Percentiles rank a stretch among this genome's conserved stretches.
Evolutionary conservation across 805 yeast genomes (phyloP).

Genomic region (Cyberlindnera meyerae): DNA sequence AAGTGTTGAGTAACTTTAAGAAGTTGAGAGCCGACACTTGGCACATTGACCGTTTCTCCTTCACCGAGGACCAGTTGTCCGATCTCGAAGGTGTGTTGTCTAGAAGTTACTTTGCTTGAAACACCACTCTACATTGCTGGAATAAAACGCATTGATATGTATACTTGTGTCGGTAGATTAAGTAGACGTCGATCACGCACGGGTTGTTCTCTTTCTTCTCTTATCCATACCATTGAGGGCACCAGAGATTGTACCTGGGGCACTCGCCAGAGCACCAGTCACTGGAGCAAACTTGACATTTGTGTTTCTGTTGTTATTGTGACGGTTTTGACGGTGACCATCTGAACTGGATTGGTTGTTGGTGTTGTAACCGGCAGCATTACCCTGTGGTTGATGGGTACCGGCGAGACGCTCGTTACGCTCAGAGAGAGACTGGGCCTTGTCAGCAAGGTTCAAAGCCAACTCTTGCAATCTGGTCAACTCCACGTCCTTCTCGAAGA

Average conservation of each 20-base stretch:
- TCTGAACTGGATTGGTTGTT: conserved; percentile 17
- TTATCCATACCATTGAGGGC: conserved; percentile 34
- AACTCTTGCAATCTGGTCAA: conserved; percentile 82
- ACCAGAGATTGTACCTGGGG: conserved; percentile 32
- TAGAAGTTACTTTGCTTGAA: conserved; percentile 83
- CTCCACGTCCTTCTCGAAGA: conserved; percentile 73
- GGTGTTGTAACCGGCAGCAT: conserved; percentile 16
- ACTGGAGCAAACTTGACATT: conserved; percentile 29
- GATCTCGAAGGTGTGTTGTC: conserved; percentile 92
- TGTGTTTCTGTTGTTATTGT: conserved; percentile 26
- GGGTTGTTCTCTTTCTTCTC: conserved; percentile 25
- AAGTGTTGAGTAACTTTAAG: conserved; percentile 75
- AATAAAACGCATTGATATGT: too few relatives aligned
- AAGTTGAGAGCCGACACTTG: conserved; percentile 93
- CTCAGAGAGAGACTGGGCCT: conserved; percentile 71
- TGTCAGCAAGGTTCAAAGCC: conserved; percentile 79
- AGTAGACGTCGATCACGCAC: conserved; percentile 12
- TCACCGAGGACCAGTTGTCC: conserved; percentile 74
- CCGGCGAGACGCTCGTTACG: conserved; percentile 80
- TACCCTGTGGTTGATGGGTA: conserved; percentile 42
- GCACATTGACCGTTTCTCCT: conserved; percentile 80
- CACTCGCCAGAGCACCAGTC: conserved; percentile 31
- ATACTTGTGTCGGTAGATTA: not conserved
- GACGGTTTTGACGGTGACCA: conserved; percentile 24
- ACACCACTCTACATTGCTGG: too few relatives aligned